Percentiles rank a stretch among this genome's conserved stretches.
Evolutionary conservation across 805 yeast species (phyloP).

Genomic region (Clavispora asparagi): DNA sequence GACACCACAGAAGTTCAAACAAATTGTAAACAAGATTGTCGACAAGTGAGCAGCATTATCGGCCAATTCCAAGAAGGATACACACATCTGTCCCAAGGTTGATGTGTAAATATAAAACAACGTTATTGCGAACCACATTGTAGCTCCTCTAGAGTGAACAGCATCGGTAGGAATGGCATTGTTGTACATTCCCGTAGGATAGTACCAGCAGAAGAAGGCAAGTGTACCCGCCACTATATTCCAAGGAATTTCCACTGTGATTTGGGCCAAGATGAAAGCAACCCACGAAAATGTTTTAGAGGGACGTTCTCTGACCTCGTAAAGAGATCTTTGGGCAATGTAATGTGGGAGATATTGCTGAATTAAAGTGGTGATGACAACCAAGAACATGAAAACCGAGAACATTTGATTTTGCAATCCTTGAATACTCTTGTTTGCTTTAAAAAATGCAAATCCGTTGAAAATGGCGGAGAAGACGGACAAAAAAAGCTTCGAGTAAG

Average conservation of each 20-base stretch:
- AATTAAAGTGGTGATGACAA: conserved; percentile 50
- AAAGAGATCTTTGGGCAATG: conserved; percentile 56
- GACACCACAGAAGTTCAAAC: conserved; percentile 37
- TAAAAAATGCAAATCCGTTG: conserved; percentile 15
- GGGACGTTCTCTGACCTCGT: conserved; percentile 71
- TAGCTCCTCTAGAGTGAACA: conserved; percentile 54
- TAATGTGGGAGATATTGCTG: conserved; percentile 57
- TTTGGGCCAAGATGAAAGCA: conserved; percentile 56
- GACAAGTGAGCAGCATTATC: conserved; percentile 63
- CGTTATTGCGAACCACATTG: conserved; percentile 41
- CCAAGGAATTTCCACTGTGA: conserved; percentile 65
- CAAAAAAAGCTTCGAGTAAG: conserved; percentile 10
- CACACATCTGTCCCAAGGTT: conserved; percentile 53
- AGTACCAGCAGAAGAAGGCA: conserved; percentile 15
- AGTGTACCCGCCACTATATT: conserved; percentile 46
- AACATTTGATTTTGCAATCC: conserved; percentile 65
- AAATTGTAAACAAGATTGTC: conserved; percentile 53
- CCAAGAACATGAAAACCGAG: conserved; percentile 63
- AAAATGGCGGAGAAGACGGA: conserved; percentile 9
- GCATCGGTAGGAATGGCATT: conserved; percentile 50
- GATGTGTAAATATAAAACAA: conserved; percentile 49
- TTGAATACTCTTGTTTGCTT: conserved; percentile 15
- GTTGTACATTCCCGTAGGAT: conserved; percentile 13
- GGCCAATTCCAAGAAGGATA: conserved; percentile 54
- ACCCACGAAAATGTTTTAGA: conserved; percentile 67